Percentiles rank a stretch among this genome's conserved stretches.
These are phyloP conservation scores for Decorospora gaudefroyi DNA, from an alignment of 2,329 filamentous ascomycete genomes.

Conservation along the genomic window DNA sequence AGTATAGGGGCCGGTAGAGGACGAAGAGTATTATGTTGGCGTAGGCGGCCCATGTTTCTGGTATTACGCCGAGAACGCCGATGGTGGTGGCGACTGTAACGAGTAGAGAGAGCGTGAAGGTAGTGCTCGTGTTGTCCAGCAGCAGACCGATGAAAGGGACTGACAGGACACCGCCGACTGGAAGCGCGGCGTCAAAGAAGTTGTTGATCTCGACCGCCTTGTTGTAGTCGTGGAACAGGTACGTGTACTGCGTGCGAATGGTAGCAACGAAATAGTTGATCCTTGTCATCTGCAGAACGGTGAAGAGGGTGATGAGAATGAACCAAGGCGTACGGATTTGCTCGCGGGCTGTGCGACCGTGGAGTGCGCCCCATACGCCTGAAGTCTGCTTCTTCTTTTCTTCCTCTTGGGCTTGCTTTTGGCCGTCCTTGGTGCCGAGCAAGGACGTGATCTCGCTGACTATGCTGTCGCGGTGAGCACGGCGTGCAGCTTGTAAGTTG, in stretches of 20 bases:
- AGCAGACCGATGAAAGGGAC: conserved; percentile 84
- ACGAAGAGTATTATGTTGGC: conserved; percentile 78
- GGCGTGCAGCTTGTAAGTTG: conserved; percentile 59
- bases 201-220: conserved; percentile 74
- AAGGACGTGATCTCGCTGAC: conserved; percentile 74
- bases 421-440: conserved; percentile 67
- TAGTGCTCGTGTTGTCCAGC: conserved; percentile 75
- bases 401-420: conserved; percentile 66
- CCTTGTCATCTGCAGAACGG: conserved; percentile 65
- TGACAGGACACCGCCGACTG: conserved; percentile 78
- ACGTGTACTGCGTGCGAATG: conserved; percentile 78
- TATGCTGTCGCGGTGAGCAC: conserved; percentile 64
- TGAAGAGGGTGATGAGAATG: conserved; percentile 80
- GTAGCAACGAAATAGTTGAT: conserved; percentile 97
- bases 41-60: conserved; percentile 72
- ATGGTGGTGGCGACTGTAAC: conserved; percentile 74
- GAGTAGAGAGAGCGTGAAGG: conserved; percentile 70
- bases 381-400: conserved; percentile 70
- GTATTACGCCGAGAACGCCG: conserved; percentile 75
- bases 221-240: conserved; percentile 66
- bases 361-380: conserved; percentile 86
- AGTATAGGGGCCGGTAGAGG: conserved; percentile 85
- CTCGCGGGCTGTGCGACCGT: conserved; percentile 68
- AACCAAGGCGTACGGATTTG: conserved; percentile 86
- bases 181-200: conserved; percentile 84